Base-by-base conservation (phyloP, 2,329 filamentous ascomycete genomes). In the Cladorrhinum sp. region DNA sequence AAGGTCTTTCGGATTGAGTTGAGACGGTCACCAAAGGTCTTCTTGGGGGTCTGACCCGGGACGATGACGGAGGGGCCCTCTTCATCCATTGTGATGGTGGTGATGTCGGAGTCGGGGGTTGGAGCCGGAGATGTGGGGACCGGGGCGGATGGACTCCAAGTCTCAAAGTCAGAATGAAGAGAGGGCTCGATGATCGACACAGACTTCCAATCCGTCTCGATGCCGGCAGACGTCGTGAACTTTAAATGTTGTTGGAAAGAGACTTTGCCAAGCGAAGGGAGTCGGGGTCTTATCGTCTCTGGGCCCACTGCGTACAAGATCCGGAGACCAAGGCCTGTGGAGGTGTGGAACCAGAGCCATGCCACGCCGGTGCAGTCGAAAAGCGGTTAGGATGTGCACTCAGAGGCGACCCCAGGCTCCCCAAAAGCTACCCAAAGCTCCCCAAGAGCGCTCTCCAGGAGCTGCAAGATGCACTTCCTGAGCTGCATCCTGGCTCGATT, bases 51-150 rank as follows among this genome's bases (percentile, higher is more conserved):
- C 27, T 70, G 64, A 54, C 72, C 72, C 16, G 80, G 79, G 64
- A 75, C 73, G 68, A 85, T 82, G 52, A 77, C 74, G 13, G 78
- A 78, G 16, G 82, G 81, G 64, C 84, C 80, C 67, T 85, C 82
- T 64, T 85, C 82, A 18, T 50, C 49, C 49, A 50, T 50, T 2
- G 12, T 50, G 49, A 85, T 85, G 59, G 57, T 85, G 59, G 57
- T 29, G 23, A 38, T n/a, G 48, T 57, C n/a, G 48, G 48, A 16
- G 20, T 36, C 51, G 36, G 22, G 50, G 29, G n/a, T 36, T 32
- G 51, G 29, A 20, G 52, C 38, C 38, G 13, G 38, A 20, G 32
- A 23, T 38, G 52, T 55, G 32, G 52, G 23, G 29, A 25, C 29
- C 20, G 52, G 52, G 32, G 22, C 13, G 38, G 52, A 20, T n/a